These are phyloP conservation scores for Paspalum notatum DNA, from an alignment of 176 grass and related monocot genomes.

Conservation along the genomic window DNA sequence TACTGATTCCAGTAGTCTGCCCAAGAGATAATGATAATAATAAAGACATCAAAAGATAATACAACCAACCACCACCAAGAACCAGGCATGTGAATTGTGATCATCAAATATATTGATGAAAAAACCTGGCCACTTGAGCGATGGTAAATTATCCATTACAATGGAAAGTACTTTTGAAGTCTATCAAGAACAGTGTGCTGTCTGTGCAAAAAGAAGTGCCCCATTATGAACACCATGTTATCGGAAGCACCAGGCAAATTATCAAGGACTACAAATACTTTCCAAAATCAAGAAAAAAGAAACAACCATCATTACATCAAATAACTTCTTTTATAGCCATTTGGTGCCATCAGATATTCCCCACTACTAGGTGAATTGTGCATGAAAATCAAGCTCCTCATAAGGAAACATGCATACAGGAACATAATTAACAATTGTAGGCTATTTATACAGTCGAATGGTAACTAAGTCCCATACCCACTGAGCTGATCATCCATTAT, in stretches of 20 bases:
- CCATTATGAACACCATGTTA: neutral
- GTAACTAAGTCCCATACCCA: slow-evolving; percentile 41
- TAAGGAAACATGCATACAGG: slow-evolving; percentile 22
- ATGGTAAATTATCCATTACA: neutral
- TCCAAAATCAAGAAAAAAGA: slow-evolving; percentile 1
- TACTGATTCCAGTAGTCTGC: slow-evolving; percentile 70
- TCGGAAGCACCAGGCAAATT: neutral
- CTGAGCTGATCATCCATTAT: slow-evolving; percentile 74
- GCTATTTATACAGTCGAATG: slow-evolving; percentile 15
- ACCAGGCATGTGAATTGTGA: slow-evolving; percentile 7
- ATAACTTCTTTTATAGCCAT: neutral
- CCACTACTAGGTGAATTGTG: neutral
- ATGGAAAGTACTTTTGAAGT: neutral
- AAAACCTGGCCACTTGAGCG: neutral
- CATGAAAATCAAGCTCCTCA: neutral
- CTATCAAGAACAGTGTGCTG: neutral
- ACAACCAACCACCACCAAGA: slow-evolving; percentile 11
- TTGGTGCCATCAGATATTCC: slow-evolving; percentile 11
- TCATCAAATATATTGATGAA: neutral
- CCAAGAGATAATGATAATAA: slow-evolving; percentile 36
- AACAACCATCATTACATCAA: neutral
- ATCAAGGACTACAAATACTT: neutral
- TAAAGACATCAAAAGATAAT: slow-evolving; percentile 34
- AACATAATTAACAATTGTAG: slow-evolving; percentile 11
- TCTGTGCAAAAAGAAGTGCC: neutral